phyloP scores from a whole-genome alignment of 768 basidiomycete species.

The Mycena albidolilacea region DNA sequence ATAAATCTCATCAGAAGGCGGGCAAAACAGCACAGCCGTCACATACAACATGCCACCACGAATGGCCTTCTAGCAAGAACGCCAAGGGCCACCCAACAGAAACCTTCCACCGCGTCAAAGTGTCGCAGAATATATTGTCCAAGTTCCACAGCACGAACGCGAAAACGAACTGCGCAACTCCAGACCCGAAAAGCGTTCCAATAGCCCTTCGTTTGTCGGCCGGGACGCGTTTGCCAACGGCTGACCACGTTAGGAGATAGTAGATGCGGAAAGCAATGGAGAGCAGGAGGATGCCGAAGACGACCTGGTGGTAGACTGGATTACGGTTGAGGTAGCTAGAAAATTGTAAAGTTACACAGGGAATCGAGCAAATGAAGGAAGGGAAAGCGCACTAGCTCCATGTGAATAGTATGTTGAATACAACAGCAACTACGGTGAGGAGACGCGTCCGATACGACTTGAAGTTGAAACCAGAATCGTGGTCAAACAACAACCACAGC shows the following conservation, averaged over 20 bases:
- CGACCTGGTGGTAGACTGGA: constrained; percentile 84
- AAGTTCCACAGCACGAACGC: constrained; percentile 87
- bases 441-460: constrained; percentile 54
- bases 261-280: constrained; percentile 61
- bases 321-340: constrained; percentile 76
- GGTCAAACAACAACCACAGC: constrained; percentile 74
- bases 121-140: constrained; percentile 82
- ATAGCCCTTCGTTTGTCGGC: constrained; percentile 58
- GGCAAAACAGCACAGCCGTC: not conserved
- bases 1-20: not conserved
- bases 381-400: constrained; percentile 77
- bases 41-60: constrained; percentile 81
- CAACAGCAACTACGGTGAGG: constrained; percentile 54
- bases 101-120: constrained; percentile 69
- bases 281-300: constrained; percentile 76
- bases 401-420: constrained; percentile 75
- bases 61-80: constrained; percentile 80
- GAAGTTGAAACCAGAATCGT: constrained; percentile 63
- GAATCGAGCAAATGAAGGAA: not conserved
- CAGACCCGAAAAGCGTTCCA: constrained; percentile 63
- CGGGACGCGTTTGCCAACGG: constrained; percentile 57
- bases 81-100: constrained; percentile 74
- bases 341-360: not conserved
- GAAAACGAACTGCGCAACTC: constrained; percentile 68
- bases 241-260: constrained; percentile 66